Percentiles rank a stretch among this genome's conserved stretches.
phyloP scores from a whole-genome alignment of 805 yeast species.

The Cyberlindnera galapagoensis region DNA sequence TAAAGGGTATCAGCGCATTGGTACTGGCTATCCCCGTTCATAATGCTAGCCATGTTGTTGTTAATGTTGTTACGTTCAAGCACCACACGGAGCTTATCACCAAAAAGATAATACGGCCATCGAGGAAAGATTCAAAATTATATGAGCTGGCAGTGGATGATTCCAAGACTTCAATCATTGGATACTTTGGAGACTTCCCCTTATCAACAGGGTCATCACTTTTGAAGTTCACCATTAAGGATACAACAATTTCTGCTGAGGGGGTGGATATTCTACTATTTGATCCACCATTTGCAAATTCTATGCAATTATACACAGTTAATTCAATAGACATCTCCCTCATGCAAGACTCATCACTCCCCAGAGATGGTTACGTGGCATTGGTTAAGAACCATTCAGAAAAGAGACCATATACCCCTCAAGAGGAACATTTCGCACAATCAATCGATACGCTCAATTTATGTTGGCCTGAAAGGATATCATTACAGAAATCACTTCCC shows the following conservation, averaged over 20 bases:
- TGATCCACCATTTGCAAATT: slow-evolving; percentile 62
- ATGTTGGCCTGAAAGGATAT: slow-evolving; percentile 16
- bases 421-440: slow-evolving; percentile 7
- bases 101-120: neutral
- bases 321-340: slow-evolving; percentile 64
- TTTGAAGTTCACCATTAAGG: slow-evolving; percentile 1
- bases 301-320: slow-evolving; percentile 71
- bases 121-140: too few species aligned
- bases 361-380: neutral
- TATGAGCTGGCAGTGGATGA: neutral
- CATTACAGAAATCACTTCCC: slow-evolving; percentile 10
- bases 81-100: slow-evolving; percentile 5
- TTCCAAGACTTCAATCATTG: slow-evolving; percentile 3
- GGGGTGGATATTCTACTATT: slow-evolving; percentile 41
- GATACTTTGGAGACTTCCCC: slow-evolving; percentile 5
- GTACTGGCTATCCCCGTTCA: slow-evolving; percentile 13
- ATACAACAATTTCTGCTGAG: slow-evolving; percentile 1
- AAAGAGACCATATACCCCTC: slow-evolving; percentile 3
- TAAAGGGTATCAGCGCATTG: slow-evolving; percentile 5
- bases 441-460: slow-evolving; percentile 14
- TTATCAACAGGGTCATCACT: neutral
- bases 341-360: slow-evolving; percentile 17
- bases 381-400: slow-evolving; percentile 9
- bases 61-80: slow-evolving; percentile 8
- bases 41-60: slow-evolving; percentile 7